phyloP scores from a whole-genome alignment of 1,139 yeast species.

The Meyerozyma elateridarum region DNA sequence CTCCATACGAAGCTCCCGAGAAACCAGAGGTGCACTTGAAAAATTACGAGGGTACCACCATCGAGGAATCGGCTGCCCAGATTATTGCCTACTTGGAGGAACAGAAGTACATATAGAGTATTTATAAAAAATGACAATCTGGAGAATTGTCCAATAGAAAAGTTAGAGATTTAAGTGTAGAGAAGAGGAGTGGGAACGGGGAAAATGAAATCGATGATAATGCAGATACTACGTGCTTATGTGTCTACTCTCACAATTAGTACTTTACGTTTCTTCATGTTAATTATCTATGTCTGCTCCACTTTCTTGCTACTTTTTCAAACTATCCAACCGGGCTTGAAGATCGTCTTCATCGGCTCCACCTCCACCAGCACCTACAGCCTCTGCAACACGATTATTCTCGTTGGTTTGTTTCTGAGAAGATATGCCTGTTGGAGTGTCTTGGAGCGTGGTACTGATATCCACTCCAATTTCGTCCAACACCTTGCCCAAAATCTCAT shows the following conservation, averaged over 20 bases:
- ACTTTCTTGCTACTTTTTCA: conserved; percentile 50
- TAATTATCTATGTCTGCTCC: too few species aligned
- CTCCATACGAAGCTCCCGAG: conserved; percentile 93
- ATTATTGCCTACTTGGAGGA: conserved; percentile 65
- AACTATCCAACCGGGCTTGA: conserved; percentile 82
- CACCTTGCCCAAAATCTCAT: conserved; percentile 86
- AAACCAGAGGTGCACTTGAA: conserved; percentile 76
- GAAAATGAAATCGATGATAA: too few species aligned
- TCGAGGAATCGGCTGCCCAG: conserved; percentile 76
- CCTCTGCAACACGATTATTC: conserved; percentile 39
- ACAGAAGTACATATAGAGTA: conserved; percentile 43
- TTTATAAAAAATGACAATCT: conserved; percentile 1
- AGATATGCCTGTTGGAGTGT: conserved; percentile 55
- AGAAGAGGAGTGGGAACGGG: too few species aligned
- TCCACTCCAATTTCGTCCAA: conserved; percentile 95
- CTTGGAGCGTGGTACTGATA: conserved; percentile 62
- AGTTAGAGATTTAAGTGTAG: too few species aligned
- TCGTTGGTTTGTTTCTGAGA: conserved; percentile 20
- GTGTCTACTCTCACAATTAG: too few species aligned
- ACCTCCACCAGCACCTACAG: conserved; percentile 30
- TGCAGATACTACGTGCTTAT: too few species aligned
- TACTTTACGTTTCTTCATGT: too few species aligned
- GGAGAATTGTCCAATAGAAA: too few species aligned
- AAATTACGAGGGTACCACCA: conserved; percentile 58
- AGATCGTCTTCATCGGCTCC: conserved; percentile 70